phyloP scores from a whole-genome alignment of 2,329 filamentous ascomycete genomes.

The Kalmusia sp. region DNA sequence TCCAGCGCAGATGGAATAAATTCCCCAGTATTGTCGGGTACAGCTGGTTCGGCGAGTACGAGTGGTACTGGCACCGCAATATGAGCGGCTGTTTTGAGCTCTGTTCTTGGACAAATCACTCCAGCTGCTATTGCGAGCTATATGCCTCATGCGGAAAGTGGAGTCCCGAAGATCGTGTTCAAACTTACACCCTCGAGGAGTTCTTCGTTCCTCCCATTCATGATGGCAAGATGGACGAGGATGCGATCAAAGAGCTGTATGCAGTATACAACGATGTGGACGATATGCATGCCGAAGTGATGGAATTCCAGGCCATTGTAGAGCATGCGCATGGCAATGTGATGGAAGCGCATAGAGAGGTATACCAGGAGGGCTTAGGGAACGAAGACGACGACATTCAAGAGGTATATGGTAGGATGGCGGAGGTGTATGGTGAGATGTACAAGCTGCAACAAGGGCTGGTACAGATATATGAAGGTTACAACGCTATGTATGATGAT shows the following conservation, averaged over 20 bases:
- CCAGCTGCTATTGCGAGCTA: slow-evolving; percentile 10
- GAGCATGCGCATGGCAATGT: background rate
- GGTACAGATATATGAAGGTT: slow-evolving; percentile 14
- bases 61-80: slow-evolving; percentile 21
- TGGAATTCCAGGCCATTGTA: background rate
- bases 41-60: slow-evolving; percentile 14
- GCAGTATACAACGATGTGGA: background rate
- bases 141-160: slow-evolving; percentile 11
- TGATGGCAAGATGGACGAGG: background rate
- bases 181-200: background rate
- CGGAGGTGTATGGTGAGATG: background rate
- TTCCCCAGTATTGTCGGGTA: slow-evolving; percentile 4
- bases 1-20: background rate
- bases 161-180: slow-evolving; percentile 2
- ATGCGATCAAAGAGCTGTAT: background rate
- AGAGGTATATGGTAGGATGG: background rate
- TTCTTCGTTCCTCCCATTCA: background rate
- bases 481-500: slow-evolving; percentile 14
- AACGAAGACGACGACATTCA: background rate
- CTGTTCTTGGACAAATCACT: background rate
- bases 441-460: background rate
- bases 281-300: background rate
- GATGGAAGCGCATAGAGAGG: background rate
- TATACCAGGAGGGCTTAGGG: background rate
- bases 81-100: slow-evolving; percentile 15